Percentiles rank a stretch among this genome's conserved stretches.
Evolutionary conservation across 495 filamentous ascomycete species (phyloP).

Genomic region (Neurospora intermedia): DNA sequence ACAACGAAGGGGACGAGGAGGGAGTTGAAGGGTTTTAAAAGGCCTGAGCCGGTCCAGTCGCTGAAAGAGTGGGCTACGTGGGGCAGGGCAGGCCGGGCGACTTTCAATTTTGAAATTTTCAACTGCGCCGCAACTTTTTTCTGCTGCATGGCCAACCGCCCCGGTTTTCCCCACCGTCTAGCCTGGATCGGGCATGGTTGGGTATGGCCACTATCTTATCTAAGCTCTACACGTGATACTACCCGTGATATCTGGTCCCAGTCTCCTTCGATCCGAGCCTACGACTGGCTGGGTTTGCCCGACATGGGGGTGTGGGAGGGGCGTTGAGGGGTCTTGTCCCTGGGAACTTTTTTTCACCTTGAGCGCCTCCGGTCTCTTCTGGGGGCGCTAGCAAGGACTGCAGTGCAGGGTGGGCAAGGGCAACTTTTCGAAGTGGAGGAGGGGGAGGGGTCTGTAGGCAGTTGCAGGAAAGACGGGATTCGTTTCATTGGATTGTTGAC

Average conservation of each 20-base stretch:
- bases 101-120: constrained; percentile 24
- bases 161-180: not conserved
- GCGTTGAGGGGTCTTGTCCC: not conserved
- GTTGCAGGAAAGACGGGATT: not conserved
- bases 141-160: not conserved
- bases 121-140: constrained; percentile 22
- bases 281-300: not conserved
- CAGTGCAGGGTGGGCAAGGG: not conserved
- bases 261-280: not conserved
- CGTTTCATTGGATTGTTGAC: not conserved
- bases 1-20: constrained; percentile 12
- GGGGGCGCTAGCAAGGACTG: not conserved
- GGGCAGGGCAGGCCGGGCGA: constrained; percentile 17
- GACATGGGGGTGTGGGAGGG: not conserved
- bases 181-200: not conserved
- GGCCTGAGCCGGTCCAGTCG: not conserved
- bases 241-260: not conserved
- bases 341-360: not conserved
- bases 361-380: not conserved
- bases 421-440: not conserved
- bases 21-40: not conserved
- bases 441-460: not conserved
- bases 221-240: not conserved
- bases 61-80: constrained; percentile 15
- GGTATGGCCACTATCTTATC: not conserved